Percentiles rank a stretch among this genome's conserved stretches.
These are phyloP conservation scores for Populus ilicifolia DNA, from an alignment of 345 rosid genomes.

Conservation along the genomic window DNA sequence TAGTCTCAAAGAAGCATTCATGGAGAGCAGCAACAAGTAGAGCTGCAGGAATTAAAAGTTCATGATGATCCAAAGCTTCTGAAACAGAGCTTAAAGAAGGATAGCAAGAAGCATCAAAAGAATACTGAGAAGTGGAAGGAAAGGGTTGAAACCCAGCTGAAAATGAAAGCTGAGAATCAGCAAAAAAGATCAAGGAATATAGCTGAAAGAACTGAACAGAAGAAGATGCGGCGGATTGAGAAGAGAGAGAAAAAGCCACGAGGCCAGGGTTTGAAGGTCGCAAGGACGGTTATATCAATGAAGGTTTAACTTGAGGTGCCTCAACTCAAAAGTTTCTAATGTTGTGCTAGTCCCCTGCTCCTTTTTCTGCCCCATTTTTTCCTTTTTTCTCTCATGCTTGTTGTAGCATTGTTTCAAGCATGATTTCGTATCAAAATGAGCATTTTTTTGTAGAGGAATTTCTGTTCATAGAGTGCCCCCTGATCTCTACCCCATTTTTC, in stretches of 20 bases:
- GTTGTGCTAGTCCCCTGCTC: not conserved
- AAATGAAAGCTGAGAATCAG: slow-evolving; percentile 65
- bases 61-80: slow-evolving; percentile 78
- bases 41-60: slow-evolving; percentile 78
- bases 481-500: not conserved
- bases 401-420: not conserved
- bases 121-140: slow-evolving; percentile 84
- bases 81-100: slow-evolving; percentile 73
- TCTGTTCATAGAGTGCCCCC: not conserved
- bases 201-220: slow-evolving; percentile 59
- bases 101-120: slow-evolving; percentile 67
- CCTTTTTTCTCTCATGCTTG: not conserved
- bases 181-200: slow-evolving; percentile 71
- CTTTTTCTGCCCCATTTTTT: not conserved
- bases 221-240: slow-evolving; percentile 64
- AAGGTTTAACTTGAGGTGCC: slow-evolving; percentile 4
- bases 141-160: slow-evolving; percentile 53
- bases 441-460: not conserved
- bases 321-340: not conserved
- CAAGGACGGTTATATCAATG: slow-evolving; percentile 34
- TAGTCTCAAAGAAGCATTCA: slow-evolving; percentile 50
- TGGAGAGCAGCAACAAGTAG: slow-evolving; percentile 76
- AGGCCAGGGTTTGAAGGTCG: slow-evolving; percentile 96
- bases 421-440: not conserved
- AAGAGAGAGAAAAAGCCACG: slow-evolving; percentile 86